Base-by-base conservation (phyloP, 2,329 filamentous ascomycete species). In the Botrytis byssoidea region DNA sequence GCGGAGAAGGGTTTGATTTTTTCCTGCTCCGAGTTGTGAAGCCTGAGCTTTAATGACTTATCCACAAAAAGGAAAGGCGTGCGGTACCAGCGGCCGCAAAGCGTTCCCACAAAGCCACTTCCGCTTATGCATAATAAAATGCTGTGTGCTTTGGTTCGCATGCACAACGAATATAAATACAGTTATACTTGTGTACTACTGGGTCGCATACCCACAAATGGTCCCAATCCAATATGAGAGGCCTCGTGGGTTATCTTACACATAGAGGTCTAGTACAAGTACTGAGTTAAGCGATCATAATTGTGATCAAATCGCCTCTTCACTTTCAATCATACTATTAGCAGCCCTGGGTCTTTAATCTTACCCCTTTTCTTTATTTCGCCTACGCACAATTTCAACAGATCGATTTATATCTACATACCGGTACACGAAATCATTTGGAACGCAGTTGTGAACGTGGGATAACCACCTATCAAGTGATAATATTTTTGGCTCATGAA, bases 361-460 rank as follows among this genome's bases (percentile, higher is more conserved):
- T 51, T 51, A 16, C 48, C 48, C 51, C 51, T 29, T 57, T 55
- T 57, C n/a, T 29, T 29, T 57, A 29, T 18, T 57, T 57, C 51
- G 51, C 51, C 51, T 57, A 57, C 14, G 51, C 14, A 8, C 1
- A 4, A 29, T 57, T 5, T 8, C 1, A 18, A 57, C 14, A 18
- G 18, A 2, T n/a, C 14, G n/a, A 16, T 57, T 29, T 29, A 18
- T n/a, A 29, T 57, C n/a, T 29, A 51, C 48, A 6, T n/a, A 51
- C 48, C 20, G 12, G 25, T 25, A 51, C 51, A 29, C 16, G 51
- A 29, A 6, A 55, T 29, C 6, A 8, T 55, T 29, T 0, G 2
- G 25, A 55, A 55, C 8, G 2, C 25, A 55, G 12, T 16, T 7
- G 25, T 16, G 0, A n/a, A 16, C 1, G 0, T 16, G 6, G 2